Percentiles rank a stretch among this genome's conserved stretches.
These are phyloP conservation scores for Dendrobium huoshanense DNA, from an alignment of 106 monocot species.

Conservation along the genomic window DNA sequence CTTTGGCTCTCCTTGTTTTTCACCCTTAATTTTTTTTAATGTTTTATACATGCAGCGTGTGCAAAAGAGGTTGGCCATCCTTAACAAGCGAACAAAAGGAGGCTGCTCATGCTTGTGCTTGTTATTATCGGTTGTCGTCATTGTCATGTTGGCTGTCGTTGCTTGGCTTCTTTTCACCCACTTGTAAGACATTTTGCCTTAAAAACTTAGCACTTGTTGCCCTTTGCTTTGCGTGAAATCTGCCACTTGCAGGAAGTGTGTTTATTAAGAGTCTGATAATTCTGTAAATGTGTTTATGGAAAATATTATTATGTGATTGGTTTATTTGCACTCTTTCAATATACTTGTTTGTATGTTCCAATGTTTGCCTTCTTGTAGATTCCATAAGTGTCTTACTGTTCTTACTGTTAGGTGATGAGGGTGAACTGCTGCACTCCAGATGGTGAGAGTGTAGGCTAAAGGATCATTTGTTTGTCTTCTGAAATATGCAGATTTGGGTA, in stretches of 20 bases:
- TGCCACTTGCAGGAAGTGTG: neutral
- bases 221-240: neutral
- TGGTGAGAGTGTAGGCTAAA: too few species aligned
- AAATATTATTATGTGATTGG: neutral
- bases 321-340: neutral
- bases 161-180: constrained; percentile 68
- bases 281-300: neutral
- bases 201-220: neutral
- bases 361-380: too few species aligned
- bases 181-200: constrained; percentile 23
- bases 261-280: neutral
- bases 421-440: too few species aligned
- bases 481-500: too few species aligned
- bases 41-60: constrained; percentile 42
- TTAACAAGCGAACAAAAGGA: constrained; percentile 61
- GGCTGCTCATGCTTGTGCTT: constrained; percentile 70
- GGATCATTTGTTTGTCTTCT: too few species aligned
- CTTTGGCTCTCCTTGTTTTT: too few species aligned
- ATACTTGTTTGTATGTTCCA: too few species aligned
- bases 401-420: too few species aligned
- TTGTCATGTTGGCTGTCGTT: constrained; percentile 51
- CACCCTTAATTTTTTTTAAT: neutral
- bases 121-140: constrained; percentile 40
- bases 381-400: too few species aligned
- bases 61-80: constrained; percentile 69